Conservation (phyloP, 2,329 filamentous ascomycete genomes). For the Graphiopsis chlorocephala region DNA sequence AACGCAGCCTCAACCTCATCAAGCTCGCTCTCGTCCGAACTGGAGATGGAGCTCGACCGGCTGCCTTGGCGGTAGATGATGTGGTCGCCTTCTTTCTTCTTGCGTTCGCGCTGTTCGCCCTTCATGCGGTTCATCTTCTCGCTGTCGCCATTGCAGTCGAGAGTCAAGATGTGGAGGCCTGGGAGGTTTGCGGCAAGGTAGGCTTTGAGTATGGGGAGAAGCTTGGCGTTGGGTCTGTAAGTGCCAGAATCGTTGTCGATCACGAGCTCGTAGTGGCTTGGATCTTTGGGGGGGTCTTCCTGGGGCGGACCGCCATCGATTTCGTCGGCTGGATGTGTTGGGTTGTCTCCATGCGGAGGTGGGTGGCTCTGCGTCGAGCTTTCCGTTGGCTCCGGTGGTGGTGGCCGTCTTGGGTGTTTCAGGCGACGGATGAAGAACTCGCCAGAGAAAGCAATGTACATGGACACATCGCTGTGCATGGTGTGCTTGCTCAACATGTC, state of each 20-base stretch:
- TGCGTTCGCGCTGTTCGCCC: slow-evolving; percentile 67
- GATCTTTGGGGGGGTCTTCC: slow-evolving; percentile 50
- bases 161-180: slow-evolving; percentile 68
- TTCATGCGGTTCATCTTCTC: slow-evolving; percentile 73
- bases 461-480: slow-evolving; percentile 90
- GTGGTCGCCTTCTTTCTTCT: slow-evolving; percentile 60
- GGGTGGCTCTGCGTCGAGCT: slow-evolving; percentile 45
- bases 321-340: slow-evolving; percentile 53
- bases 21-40: slow-evolving; percentile 58
- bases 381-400: slow-evolving; percentile 45
- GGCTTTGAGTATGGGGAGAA: slow-evolving; percentile 67
- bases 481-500: slow-evolving; percentile 93
- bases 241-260: slow-evolving; percentile 97
- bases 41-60: slow-evolving; percentile 47
- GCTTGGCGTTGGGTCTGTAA: slow-evolving; percentile 78
- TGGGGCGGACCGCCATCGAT: slow-evolving; percentile 46
- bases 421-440: slow-evolving; percentile 86
- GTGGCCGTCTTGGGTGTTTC: slow-evolving; percentile 45
- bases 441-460: slow-evolving; percentile 87
- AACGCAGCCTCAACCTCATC: slow-evolving; percentile 38
- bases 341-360: slow-evolving; percentile 34
- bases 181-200: slow-evolving; percentile 74
- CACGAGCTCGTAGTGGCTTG: slow-evolving; percentile 71
- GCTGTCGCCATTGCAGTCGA: slow-evolving; percentile 72
- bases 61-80: slow-evolving; percentile 56